Conservation (phyloP, 108 stramenopile species). For the Skeletonema menzelii region DNA sequence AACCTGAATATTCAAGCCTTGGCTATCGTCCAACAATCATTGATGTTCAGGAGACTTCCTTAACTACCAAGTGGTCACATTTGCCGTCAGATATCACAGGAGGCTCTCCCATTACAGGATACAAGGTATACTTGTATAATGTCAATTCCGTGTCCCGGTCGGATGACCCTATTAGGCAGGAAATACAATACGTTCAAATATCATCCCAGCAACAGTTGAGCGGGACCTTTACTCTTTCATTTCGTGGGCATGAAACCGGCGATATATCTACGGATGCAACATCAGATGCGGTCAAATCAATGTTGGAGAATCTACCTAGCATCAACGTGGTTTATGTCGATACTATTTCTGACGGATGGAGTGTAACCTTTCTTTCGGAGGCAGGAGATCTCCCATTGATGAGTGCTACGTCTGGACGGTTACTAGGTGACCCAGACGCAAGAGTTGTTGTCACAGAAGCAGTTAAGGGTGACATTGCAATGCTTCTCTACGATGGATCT, state of each 20-base stretch:
- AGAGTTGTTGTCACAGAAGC: constrained; percentile 54
- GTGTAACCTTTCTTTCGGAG: constrained; percentile 69
- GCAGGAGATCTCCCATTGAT: constrained; percentile 79
- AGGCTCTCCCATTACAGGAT: constrained; percentile 77
- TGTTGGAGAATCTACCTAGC: constrained; percentile 63
- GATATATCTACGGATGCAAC: constrained; percentile 52
- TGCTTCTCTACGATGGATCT: constrained; percentile 74
- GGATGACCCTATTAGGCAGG: constrained; percentile 67
- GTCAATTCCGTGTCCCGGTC: constrained; percentile 58
- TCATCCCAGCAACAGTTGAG: constrained; percentile 23
- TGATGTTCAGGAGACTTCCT: constrained; percentile 57
- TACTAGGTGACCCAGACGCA: constrained; percentile 22
- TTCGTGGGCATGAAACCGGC: constrained; percentile 54
- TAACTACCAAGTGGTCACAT: constrained; percentile 59
- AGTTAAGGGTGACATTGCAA: constrained; percentile 61
- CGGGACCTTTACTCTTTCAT: constrained; percentile 68
- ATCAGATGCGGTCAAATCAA: constrained; percentile 40
- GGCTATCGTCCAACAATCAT: constrained; percentile 38
- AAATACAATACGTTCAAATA: constrained; percentile 64
- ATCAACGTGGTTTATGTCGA: constrained; percentile 68
- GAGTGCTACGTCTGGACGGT: constrained; percentile 57
- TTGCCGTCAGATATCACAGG: constrained; percentile 52
- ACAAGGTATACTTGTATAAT: constrained; percentile 70
- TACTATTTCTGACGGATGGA: constrained; percentile 50
- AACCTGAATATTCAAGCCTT: constrained; percentile 19